Percentiles rank a stretch among this genome's conserved stretches.
These are phyloP conservation scores for Saturnispora quitensis DNA, from an alignment of 805 yeast species.

Conservation along the genomic window DNA sequence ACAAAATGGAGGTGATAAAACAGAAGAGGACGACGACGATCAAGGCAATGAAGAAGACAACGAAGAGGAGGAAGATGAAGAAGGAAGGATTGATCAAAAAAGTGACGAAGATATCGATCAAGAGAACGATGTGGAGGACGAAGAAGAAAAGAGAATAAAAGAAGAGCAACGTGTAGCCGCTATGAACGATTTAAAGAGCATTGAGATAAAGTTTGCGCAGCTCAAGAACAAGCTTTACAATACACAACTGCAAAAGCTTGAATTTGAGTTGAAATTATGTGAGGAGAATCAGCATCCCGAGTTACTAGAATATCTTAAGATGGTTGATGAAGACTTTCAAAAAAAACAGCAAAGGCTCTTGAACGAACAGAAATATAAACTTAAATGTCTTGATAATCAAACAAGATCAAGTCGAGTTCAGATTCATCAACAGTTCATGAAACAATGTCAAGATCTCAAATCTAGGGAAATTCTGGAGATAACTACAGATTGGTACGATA, in stretches of 20 bases:
- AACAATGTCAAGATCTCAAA: constrained; percentile 58
- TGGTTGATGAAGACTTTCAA: constrained; percentile 66
- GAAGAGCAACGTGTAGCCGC: constrained; percentile 51
- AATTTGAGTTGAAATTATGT: constrained; percentile 81
- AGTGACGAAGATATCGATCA: constrained; percentile 19
- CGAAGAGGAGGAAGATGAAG: constrained; percentile 16
- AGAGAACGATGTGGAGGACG: constrained; percentile 18
- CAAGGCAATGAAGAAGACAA: constrained; percentile 14
- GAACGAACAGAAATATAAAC: constrained; percentile 48
- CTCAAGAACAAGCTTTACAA: constrained; percentile 78
- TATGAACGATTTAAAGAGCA: constrained; percentile 60
- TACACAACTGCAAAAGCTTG: constrained; percentile 67
- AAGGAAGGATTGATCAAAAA: constrained; percentile 15
- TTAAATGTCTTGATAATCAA: constrained; percentile 70
- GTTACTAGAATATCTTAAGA: constrained; percentile 57
- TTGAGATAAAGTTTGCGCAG: constrained; percentile 80
- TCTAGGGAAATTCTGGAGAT: constrained; percentile 57
- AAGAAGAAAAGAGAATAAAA: neutral
- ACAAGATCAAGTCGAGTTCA: constrained; percentile 71
- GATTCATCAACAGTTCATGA: constrained; percentile 75
- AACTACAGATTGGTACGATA: constrained; percentile 84
- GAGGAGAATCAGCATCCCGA: constrained; percentile 89
- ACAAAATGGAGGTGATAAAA: neutral
- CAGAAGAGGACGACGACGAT: constrained; percentile 9
- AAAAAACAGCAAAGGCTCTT: constrained; percentile 40